These are phyloP conservation scores for Candida neerlandica DNA, from an alignment of 1,139 yeast species.

Conservation along the genomic window DNA sequence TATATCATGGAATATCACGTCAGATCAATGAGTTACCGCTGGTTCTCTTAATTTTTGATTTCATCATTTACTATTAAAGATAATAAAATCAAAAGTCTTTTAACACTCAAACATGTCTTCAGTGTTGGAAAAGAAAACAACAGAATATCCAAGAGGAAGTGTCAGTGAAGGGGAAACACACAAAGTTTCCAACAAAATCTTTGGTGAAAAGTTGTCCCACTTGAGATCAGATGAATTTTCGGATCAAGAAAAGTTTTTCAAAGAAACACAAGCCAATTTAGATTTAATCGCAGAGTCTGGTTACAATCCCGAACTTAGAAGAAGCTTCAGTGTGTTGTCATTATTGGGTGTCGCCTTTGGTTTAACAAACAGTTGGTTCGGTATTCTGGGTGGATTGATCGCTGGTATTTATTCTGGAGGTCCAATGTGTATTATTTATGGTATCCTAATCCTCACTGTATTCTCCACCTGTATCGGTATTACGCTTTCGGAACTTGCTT, in stretches of 20 bases:
- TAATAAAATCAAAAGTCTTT: neutral
- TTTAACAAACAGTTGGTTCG: slow-evolving; percentile 65
- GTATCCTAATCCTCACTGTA: slow-evolving; percentile 61
- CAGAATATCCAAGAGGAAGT: slow-evolving; percentile 21
- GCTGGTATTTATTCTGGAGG: slow-evolving; percentile 70
- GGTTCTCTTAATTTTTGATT: too few species aligned
- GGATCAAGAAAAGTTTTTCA: slow-evolving; percentile 22
- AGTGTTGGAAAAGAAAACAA: slow-evolving; percentile 10
- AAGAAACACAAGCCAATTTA: slow-evolving; percentile 36
- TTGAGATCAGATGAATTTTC: slow-evolving; percentile 13
- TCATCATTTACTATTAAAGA: too few species aligned
- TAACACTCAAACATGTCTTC: slow-evolving; percentile 1
- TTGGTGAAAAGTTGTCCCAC: slow-evolving; percentile 12
- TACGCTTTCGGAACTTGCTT: slow-evolving; percentile 50
- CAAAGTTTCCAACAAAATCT: slow-evolving; percentile 16
- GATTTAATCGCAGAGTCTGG: slow-evolving; percentile 37
- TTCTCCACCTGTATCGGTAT: slow-evolving; percentile 41
- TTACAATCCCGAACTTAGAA: slow-evolving; percentile 42
- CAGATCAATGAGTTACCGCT: too few species aligned
- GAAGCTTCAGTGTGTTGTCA: slow-evolving; percentile 54
- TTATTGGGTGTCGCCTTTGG: slow-evolving; percentile 67
- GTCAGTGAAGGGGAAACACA: slow-evolving; percentile 23
- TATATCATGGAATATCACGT: too few species aligned
- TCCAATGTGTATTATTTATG: slow-evolving; percentile 66
- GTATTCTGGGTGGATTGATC: slow-evolving; percentile 36